Evolutionary conservation across 768 basidiomycete genomes (phyloP), one percentile per base, ranked within the genome.

Genomic region (Royoungia palumana): DNA sequence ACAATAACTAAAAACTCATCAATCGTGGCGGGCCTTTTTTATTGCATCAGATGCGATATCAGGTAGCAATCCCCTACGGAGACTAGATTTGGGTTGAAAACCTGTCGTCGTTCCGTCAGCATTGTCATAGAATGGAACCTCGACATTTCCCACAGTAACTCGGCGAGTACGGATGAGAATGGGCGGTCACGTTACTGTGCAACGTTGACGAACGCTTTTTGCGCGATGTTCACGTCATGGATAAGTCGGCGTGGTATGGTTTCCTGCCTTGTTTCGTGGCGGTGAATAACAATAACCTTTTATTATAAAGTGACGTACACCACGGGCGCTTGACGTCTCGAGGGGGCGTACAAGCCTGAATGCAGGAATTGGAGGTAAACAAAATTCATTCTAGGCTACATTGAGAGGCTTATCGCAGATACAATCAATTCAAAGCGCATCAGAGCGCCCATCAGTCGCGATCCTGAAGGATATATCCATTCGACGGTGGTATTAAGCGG

Each of bases 191-290:
- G 41, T 32, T 56, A 52, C 20, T n/a, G 5, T 32, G 44, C 36
- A 53, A 51, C 32, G 49, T 60, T 63, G 35, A 27, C 32, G 40
- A 32, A 16, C 35, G n/a, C 42, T 28, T 46, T 63, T 43, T 4
- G 32, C 36, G 35, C 24, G 24, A 2, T 5, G 22, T 41, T 64
- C 46, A 64, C 59, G 61, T 41, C 40, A 63, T 25, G 46, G 54
- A 62, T 62, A 64, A 59, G 56, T 62, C 38, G 62, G 56, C 56
- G 59, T 47, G 9, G 43, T 37, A 17, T 16, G 16, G 11, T 45
- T 62, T 52, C 59, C 62, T 30, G 51, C 40, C 30, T 45, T 27
- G 58, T 46, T n/a, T 22, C 6, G 51, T 54, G 49, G 52, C 49
- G 32, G 14, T 43, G 47, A 45, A 47, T 46, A 58, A 39, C 53